A percentile compares a stretch with the other conserved stretches of the same genome.
These are phyloP conservation scores for Jimgerdemannia lactiflua DNA, from an alignment of 192 early-diverging fungal species.

Conservation along the genomic window DNA sequence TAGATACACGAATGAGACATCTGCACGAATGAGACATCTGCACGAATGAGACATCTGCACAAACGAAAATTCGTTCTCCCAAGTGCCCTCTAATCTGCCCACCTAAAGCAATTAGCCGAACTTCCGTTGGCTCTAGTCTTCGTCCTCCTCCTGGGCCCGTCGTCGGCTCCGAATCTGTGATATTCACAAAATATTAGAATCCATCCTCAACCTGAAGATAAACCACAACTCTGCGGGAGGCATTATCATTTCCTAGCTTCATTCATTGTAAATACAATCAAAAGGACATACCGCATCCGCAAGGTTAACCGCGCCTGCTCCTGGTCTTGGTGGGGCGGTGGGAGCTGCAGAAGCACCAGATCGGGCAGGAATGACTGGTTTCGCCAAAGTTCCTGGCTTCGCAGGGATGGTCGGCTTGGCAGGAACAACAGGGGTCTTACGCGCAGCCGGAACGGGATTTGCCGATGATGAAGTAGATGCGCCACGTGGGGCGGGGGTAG, in stretches of 20 bases:
- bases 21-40: too few species aligned
- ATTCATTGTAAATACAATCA: too few species aligned
- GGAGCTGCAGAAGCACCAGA: slow-evolving; percentile 19
- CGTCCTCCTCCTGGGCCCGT: neutral
- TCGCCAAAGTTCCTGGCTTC: slow-evolving; percentile 8
- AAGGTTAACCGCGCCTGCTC: slow-evolving; percentile 25
- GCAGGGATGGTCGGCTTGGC: slow-evolving; percentile 21
- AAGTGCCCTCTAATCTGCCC: too few species aligned
- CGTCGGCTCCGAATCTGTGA: neutral
- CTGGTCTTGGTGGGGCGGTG: slow-evolving; percentile 34
- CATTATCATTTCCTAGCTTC: too few species aligned
- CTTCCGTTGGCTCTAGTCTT: neutral
- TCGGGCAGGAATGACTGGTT: slow-evolving; percentile 35
- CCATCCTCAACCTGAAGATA: neutral
- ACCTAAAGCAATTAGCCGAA: too few species aligned
- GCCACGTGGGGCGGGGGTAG: slow-evolving; percentile 5
- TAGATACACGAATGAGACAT: too few species aligned
- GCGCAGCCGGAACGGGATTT: slow-evolving; percentile 21
- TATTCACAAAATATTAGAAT: neutral
- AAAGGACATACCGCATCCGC: slow-evolving; percentile 38
- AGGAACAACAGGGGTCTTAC: slow-evolving; percentile 30
- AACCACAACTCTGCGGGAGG: neutral
- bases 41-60: too few species aligned
- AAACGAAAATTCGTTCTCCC: too few species aligned
- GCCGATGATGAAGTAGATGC: slow-evolving; percentile 4